A percentile compares a stretch with the other conserved stretches of the same genome.
Evolutionary conservation across 2,329 filamentous ascomycete species (phyloP).

Genomic region (Cladosporium sp.): DNA sequence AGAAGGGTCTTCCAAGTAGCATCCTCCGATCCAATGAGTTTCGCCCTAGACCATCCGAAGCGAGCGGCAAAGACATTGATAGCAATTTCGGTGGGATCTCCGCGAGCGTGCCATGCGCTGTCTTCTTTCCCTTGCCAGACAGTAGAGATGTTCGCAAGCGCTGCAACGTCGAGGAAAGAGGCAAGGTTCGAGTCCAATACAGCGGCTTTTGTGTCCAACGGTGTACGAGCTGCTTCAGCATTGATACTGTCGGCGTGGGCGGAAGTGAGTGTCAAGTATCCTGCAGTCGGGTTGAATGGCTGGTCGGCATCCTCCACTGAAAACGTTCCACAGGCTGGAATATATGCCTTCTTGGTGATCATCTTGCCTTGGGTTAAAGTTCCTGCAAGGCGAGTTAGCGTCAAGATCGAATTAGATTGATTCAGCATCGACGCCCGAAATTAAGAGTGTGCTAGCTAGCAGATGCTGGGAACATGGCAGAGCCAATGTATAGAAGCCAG

Average conservation of each 20-base stretch:
- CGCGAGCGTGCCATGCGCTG: slow-evolving; percentile 59
- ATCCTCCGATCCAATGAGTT: slow-evolving; percentile 38
- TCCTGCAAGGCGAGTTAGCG: too few relatives aligned
- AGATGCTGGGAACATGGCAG: too few relatives aligned
- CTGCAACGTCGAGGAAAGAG: slow-evolving; percentile 42
- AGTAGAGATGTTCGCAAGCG: slow-evolving; percentile 62
- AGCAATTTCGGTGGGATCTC: slow-evolving; percentile 68
- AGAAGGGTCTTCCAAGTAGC: slow-evolving; percentile 55
- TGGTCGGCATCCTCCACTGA: slow-evolving; percentile 54
- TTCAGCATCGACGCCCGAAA: too few relatives aligned
- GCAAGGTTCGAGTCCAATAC: slow-evolving; percentile 5
- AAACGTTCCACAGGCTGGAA: slow-evolving; percentile 58
- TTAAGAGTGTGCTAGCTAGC: too few relatives aligned
- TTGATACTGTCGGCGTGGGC: neutral
- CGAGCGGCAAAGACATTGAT: slow-evolving; percentile 70
- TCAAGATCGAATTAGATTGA: too few relatives aligned
- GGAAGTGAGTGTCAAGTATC: slow-evolving; percentile 48
- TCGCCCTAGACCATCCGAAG: slow-evolving; percentile 41
- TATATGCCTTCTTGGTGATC: slow-evolving; percentile 60
- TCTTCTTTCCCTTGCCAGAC: slow-evolving; percentile 52
- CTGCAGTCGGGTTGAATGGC: slow-evolving; percentile 57
- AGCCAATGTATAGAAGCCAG: too few relatives aligned
- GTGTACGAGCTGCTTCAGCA: neutral
- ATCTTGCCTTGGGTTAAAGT: slow-evolving; percentile 55
- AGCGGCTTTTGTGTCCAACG: neutral